Evolutionary conservation across 2,329 filamentous ascomycete species (phyloP).

Genomic region (Ophiosphaerella herpotricha): DNA sequence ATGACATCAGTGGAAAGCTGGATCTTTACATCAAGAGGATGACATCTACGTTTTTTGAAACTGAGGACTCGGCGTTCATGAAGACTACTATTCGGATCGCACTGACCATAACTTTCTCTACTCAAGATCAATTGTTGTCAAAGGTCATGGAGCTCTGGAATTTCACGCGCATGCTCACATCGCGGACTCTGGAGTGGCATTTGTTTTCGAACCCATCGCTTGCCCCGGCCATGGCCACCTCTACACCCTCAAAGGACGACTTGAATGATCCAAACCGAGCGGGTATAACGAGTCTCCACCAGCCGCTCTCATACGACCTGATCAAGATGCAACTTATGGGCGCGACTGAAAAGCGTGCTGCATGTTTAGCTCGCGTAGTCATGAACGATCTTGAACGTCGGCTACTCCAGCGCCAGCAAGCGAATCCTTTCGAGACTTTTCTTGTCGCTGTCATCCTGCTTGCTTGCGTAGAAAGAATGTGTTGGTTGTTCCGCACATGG

Average conservation of each 20-base stretch:
- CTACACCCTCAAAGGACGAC: conserved; percentile 37
- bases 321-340: conserved; percentile 61
- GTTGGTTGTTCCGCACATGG: conserved; percentile 62
- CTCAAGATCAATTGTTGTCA: conserved; percentile 53
- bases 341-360: conserved; percentile 60
- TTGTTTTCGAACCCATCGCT: conserved; percentile 53
- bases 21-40: conserved; percentile 60
- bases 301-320: conserved; percentile 54
- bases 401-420: conserved; percentile 62
- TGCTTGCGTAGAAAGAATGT: conserved; percentile 64
- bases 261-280: conserved; percentile 33
- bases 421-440: conserved; percentile 63
- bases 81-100: conserved; percentile 52
- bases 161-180: conserved; percentile 59
- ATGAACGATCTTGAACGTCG: conserved; percentile 65
- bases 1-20: conserved; percentile 57
- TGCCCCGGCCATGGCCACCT: conserved; percentile 38
- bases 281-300: conserved; percentile 32
- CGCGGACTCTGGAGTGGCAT: conserved; percentile 54
- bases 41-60: conserved; percentile 51
- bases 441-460: conserved; percentile 63
- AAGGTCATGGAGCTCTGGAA: conserved; percentile 62
- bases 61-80: conserved; percentile 58
- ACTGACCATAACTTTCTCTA: conserved; percentile 34
- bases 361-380: conserved; percentile 57